Conservation (phyloP, 495 filamentous ascomycete genomes). For the Pyrenopolyporus hunteri region DNA sequence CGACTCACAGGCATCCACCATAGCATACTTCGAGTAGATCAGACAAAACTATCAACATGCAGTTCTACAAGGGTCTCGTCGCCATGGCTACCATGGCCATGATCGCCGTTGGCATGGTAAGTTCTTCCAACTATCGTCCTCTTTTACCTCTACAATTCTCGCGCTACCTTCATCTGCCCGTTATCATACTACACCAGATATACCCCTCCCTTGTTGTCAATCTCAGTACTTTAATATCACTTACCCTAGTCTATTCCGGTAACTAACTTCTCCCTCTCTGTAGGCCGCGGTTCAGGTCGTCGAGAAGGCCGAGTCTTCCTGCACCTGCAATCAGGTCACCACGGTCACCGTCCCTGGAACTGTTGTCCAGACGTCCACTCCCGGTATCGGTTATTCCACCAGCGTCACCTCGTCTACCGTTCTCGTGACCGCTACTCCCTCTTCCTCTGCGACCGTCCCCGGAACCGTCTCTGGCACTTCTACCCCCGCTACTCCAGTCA, state of each 20-base stretch:
- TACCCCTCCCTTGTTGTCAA: too few species aligned
- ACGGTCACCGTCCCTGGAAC: slow-evolving; percentile 29
- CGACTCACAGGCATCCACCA: slow-evolving; percentile 10
- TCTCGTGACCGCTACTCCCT: slow-evolving; percentile 24
- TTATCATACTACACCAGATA: too few species aligned
- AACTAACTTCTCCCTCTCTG: neutral
- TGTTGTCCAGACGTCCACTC: slow-evolving; percentile 21
- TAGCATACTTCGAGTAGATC: slow-evolving; percentile 10
- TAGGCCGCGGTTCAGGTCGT: slow-evolving; percentile 28
- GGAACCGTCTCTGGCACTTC: slow-evolving; percentile 5
- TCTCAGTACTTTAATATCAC: neutral
- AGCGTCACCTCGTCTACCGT: slow-evolving; percentile 14
- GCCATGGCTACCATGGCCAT: slow-evolving; percentile 40
- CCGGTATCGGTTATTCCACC: slow-evolving; percentile 4
- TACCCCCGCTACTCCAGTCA: neutral
- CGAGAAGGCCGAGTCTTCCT: slow-evolving; percentile 30
- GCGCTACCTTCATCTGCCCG: neutral
- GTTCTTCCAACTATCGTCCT: slow-evolving; percentile 33
- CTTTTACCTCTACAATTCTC: neutral
- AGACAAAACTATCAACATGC: slow-evolving; percentile 41
- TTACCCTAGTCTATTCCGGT: neutral
- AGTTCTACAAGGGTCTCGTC: slow-evolving; percentile 42
- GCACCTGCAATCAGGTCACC: slow-evolving; percentile 31
- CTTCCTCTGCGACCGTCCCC: slow-evolving; percentile 10
- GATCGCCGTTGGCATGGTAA: slow-evolving; percentile 50